Evolutionary conservation across 345 rosid species (phyloP), one percentile per base, ranked within the genome.

Genomic region (Moricandia moricandioides): DNA sequence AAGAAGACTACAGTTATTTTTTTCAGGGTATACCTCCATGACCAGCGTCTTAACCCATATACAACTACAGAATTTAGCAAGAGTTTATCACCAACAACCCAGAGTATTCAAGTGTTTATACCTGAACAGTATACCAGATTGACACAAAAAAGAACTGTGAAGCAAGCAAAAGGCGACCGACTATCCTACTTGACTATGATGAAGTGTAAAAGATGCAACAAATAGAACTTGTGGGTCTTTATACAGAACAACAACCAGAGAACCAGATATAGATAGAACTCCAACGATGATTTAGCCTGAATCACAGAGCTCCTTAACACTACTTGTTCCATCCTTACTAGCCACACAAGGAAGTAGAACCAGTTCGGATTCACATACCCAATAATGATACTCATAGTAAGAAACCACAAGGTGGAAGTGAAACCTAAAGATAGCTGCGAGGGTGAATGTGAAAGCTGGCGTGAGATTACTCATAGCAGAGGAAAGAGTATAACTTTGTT

Each of bases 71-170:
- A 24, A 10, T 21, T 62, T 11, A 39, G 30, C 30, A 24, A 64
- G 18, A 12, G 13, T 49, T 49, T 16, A 21, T 40, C 18, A 56
- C n/a, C 8, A 13, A 39, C 18, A 62, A 24, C 16, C 3, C 14
- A 9, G 13, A 54, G 61, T 56, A 27, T 26, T 10, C 24, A 21
- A 10, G 30, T 55, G 7, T 55, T 5, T 55, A 24, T 71, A 78
- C 81, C 81, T 73, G 82, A 62, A 79, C 33, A 55, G 73, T 79
- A 43, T 62, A 73, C 70, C 75, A 73, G 14, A 62, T 54, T 62
- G 81, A 73, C 7, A 12, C 0, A 18, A 67, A 69, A 0, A 78
- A 39, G 62, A 54, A 30, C 52, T 78, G 66, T 11, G 54, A 3
- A 67, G 43, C 13, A 3, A 78, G 73, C 60, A 78, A 67, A 55